Evolutionary conservation across 352 stramenopile species (phyloP).

Genomic region (Globisporangium canariense): DNA sequence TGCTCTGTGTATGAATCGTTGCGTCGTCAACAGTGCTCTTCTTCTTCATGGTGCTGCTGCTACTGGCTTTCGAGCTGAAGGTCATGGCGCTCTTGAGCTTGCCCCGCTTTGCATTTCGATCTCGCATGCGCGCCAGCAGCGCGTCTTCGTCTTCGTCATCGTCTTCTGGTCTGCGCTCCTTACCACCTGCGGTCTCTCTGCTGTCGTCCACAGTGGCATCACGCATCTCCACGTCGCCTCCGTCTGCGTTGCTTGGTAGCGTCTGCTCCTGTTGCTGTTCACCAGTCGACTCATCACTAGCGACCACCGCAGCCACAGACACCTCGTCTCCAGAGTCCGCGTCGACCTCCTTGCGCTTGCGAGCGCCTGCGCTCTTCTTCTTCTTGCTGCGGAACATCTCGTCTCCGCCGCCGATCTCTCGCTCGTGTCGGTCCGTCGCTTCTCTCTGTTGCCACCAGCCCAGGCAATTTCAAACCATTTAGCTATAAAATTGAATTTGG

Average conservation of each 20-base stretch:
- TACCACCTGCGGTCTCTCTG: not conserved
- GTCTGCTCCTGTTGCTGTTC: conserved; percentile 1
- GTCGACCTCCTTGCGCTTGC: conserved; percentile 31
- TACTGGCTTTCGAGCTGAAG: conserved; percentile 2
- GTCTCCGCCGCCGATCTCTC: not conserved
- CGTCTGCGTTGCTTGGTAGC: not conserved
- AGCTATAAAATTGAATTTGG: not conserved
- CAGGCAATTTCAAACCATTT: not conserved
- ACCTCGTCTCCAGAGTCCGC: conserved; percentile 18
- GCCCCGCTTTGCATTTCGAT: conserved; percentile 3
- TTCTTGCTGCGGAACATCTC: conserved; percentile 41
- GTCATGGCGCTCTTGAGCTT: conserved; percentile 3
- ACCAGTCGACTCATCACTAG: not conserved
- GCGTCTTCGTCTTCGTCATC: conserved; percentile 1
- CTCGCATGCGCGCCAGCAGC: conserved; percentile 8
- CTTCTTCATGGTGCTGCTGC: conserved; percentile 24
- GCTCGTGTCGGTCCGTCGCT: not conserved
- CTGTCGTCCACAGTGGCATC: not conserved
- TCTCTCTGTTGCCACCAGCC: not conserved
- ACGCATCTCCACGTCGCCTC: not conserved
- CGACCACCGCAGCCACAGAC: not conserved
- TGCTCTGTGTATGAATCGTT: not conserved
- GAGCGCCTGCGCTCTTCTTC: conserved; percentile 18
- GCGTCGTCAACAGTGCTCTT: conserved; percentile 18
- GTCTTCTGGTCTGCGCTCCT: not conserved